Evolutionary conservation across 768 basidiomycete species (phyloP).

Genomic region (Lentinula lateritia): DNA sequence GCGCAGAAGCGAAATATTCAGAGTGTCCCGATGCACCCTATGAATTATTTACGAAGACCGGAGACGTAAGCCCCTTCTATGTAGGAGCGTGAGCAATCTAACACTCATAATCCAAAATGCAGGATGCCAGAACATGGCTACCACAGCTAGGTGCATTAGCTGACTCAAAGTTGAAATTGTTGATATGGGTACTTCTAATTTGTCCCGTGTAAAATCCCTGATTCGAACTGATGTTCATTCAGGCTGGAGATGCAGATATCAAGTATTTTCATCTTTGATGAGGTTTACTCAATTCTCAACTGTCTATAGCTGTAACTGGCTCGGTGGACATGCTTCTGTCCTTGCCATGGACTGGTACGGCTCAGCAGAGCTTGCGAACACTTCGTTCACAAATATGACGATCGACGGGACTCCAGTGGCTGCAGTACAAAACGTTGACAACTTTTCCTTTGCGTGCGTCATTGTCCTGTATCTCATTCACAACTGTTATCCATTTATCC

Average conservation of each 20-base stretch:
- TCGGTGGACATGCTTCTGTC: constrained; percentile 37
- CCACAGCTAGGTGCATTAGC: constrained; percentile 44
- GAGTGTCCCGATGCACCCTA: constrained; percentile 45
- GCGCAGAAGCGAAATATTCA: constrained; percentile 42
- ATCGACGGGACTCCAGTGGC: constrained; percentile 47
- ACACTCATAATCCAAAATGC: neutral
- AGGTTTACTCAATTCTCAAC: neutral
- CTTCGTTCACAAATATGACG: constrained; percentile 49
- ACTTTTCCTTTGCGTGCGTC: constrained; percentile 63
- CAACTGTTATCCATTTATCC: neutral
- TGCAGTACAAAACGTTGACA: constrained; percentile 58
- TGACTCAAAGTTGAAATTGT: constrained; percentile 34
- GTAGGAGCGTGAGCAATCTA: neutral
- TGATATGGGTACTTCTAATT: constrained; percentile 36
- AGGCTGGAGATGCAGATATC: constrained; percentile 47
- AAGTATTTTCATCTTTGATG: constrained; percentile 24
- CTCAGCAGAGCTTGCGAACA: constrained; percentile 28
- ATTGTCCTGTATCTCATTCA: neutral
- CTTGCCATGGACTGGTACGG: constrained; percentile 43
- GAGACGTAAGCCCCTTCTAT: constrained; percentile 38
- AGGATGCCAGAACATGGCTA: constrained; percentile 52
- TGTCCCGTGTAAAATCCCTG: neutral
- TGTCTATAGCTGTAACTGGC: constrained; percentile 37
- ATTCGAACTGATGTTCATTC: constrained; percentile 11
- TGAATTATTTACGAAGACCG: constrained; percentile 40